Evolutionary conservation across 176 grass and related monocot species (phyloP).

Genomic region (Phoenix roebelenii): DNA sequence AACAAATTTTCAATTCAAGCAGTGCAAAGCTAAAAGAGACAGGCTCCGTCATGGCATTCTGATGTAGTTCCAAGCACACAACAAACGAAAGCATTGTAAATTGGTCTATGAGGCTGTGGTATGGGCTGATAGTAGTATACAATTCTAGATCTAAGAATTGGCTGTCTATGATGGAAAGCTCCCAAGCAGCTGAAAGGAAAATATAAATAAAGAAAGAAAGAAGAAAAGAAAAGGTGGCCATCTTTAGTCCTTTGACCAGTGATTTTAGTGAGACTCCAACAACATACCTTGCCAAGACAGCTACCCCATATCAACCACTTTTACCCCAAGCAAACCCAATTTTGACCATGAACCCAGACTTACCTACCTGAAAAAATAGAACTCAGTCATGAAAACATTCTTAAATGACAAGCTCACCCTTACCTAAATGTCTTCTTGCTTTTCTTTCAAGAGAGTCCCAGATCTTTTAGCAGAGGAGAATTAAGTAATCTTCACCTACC

Average conservation of each 20-base stretch:
- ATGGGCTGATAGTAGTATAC: too few species aligned
- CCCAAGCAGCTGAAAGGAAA: too few species aligned
- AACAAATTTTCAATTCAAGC: too few species aligned
- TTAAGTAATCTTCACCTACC: slow-evolving; percentile 19
- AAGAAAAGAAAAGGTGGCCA: slow-evolving; percentile 13
- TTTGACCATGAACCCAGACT: slow-evolving; percentile 51
- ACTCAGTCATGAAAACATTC: slow-evolving; percentile 9
- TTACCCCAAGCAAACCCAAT: slow-evolving; percentile 35
- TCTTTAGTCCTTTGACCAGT: slow-evolving; percentile 25
- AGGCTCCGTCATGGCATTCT: too few species aligned
- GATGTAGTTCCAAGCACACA: too few species aligned
- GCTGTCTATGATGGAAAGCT: slow-evolving; percentile 6
- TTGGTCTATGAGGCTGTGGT: too few species aligned
- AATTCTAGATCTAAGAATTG: neutral
- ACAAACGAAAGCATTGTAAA: too few species aligned
- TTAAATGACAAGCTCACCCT: slow-evolving; percentile 4
- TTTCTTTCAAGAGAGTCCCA: neutral
- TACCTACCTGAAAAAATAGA: slow-evolving; percentile 48
- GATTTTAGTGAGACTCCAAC: slow-evolving; percentile 18
- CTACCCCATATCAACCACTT: slow-evolving; percentile 65
- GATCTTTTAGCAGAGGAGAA: neutral
- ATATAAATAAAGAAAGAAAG: slow-evolving; percentile 2
- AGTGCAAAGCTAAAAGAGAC: too few species aligned
- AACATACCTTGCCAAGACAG: slow-evolving; percentile 29
- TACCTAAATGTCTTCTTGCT: neutral